Evolutionary conservation across 2,329 filamentous ascomycete genomes (phyloP).

Genomic region (Diaporthe eres): DNA sequence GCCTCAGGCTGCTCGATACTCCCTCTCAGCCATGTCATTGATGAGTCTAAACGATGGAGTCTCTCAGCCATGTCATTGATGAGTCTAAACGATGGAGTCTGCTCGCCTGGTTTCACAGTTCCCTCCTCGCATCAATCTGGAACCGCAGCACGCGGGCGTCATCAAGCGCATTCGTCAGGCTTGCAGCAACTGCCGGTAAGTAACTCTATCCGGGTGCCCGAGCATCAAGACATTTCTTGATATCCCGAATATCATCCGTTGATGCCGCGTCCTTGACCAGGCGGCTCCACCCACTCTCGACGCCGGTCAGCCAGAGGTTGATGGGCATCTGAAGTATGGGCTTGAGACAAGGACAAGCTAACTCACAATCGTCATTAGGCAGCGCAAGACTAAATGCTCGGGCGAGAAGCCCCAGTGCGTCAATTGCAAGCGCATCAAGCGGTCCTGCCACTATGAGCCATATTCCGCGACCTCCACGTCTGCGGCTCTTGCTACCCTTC

Average conservation of each 20-base stretch:
- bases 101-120: background rate
- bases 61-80: background rate
- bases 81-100: background rate
- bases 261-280: background rate
- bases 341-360: no score
- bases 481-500: background rate
- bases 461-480: constrained; percentile 6
- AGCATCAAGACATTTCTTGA: no score
- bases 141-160: background rate
- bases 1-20: background rate
- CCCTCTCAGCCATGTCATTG: background rate
- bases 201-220: background rate
- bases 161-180: constrained; percentile 21
- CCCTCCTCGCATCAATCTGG: background rate
- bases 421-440: constrained; percentile 17
- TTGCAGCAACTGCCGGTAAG: constrained; percentile 21
- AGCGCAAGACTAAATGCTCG: constrained; percentile 13
- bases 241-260: no score
- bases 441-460: constrained; percentile 4
- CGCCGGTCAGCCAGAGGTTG: background rate
- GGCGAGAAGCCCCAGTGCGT: constrained; percentile 14
- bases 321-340: background rate
- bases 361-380: background rate
- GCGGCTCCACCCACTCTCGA: background rate
- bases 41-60: background rate